Evolutionary conservation across 2,329 filamentous ascomycete genomes (phyloP).

Genomic region (Alternaria alternata): DNA sequence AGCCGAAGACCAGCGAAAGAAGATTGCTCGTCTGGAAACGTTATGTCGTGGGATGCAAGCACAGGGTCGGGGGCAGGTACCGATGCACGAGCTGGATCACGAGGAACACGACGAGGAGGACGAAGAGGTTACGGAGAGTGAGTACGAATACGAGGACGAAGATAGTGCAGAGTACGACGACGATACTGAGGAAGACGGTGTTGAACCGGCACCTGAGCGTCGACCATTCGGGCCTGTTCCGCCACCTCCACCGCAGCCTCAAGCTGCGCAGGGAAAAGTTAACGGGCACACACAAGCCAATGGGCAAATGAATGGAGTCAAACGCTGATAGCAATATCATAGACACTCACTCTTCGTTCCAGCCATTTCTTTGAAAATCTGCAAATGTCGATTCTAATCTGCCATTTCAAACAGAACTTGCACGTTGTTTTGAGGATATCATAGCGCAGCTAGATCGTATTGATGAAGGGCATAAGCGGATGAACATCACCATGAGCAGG

Average conservation of each 20-base stretch:
- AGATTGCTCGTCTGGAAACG: constrained; percentile 89
- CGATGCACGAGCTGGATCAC: constrained; percentile 53
- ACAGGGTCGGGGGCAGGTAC: constrained; percentile 80
- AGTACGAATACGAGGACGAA: constrained; percentile 55
- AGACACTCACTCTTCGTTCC: constrained; percentile 13
- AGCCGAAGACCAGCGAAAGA: constrained; percentile 80
- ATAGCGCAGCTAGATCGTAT: background rate
- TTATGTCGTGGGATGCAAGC: constrained; percentile 97
- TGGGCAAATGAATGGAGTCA: constrained; percentile 51
- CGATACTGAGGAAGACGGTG: constrained; percentile 64
- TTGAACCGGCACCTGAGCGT: constrained; percentile 43
- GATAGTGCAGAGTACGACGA: constrained; percentile 63
- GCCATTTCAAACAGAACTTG: background rate
- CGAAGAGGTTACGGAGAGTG: constrained; percentile 61
- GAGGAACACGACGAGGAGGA: constrained; percentile 54
- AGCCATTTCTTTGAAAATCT: constrained; percentile 4
- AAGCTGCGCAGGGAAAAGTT: constrained; percentile 41
- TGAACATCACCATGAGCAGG: background rate
- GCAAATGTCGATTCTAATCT: background rate
- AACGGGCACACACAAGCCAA: constrained; percentile 51
- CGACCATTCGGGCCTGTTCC: constrained; percentile 49
- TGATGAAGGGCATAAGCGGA: background rate
- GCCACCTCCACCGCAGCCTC: constrained; percentile 48
- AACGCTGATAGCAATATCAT: constrained; percentile 41
- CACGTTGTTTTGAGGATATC: background rate